Base-by-base conservation (phyloP, 208 protist genomes). In the Trypanosoma cruzi region DNA sequence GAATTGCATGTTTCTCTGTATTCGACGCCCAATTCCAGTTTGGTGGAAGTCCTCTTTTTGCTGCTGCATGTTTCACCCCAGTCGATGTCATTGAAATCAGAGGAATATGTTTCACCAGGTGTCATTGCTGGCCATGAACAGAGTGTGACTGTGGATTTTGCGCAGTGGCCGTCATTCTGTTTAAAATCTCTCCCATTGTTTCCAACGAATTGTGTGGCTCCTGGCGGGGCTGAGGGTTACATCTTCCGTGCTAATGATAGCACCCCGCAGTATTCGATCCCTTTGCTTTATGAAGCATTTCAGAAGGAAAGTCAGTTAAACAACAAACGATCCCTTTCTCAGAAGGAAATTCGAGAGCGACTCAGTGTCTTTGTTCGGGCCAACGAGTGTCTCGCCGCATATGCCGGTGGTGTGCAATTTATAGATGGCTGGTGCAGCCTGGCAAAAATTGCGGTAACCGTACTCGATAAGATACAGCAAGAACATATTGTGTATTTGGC, bases 381-480 rank as follows among this genome's bases (percentile, higher is more conserved):
- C 1, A 95, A 95, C 72, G 75, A 88, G 49, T 95, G 90, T 65
- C 84, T 95, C 56, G 70, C 84, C 46, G 57, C 79, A 22, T 93
- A 93, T 73, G 83, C 87, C 0, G 65, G 80, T 24, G 81, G 81
- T 0, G 82, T 89, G 18, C 81, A 85, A 61, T 93, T 95, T 67
- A 79, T 93, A n/a, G 83, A 95, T 28, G 83, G 84, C 1, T 92
- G 84, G 87, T 90, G 85, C 40, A 79, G 82, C 50, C 64, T 93
- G 13, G 64, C 88, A 20, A 80, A 77, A 56, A 73, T 87, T 20
- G 58, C 81, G 3, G 84, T 78, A 65, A 78, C 73, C 7, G 64
- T 89, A 24, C 65, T 90, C 46, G 63, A 75, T 18, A 75, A 64
- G 11, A 66, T 93, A 13, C 65, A 66, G 20, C 29, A 77, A 40